phyloP scores from a whole-genome alignment of 495 filamentous ascomycete genomes.

The Talaromyces proteolyticus region DNA sequence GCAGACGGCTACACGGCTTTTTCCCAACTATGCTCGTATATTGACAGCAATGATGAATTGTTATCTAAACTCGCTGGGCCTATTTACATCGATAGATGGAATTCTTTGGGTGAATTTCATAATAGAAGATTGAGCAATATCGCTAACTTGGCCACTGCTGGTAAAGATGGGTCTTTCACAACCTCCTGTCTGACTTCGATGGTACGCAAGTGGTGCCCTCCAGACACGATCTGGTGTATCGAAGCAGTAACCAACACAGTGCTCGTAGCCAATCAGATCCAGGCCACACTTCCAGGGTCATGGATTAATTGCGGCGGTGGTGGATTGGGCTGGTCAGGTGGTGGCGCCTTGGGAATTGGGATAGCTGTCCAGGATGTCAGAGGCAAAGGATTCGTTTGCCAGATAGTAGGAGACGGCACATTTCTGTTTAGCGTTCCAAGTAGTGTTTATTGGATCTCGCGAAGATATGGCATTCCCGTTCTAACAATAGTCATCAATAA shows the following conservation, averaged over 20 bases:
- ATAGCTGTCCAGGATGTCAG: slow-evolving; percentile 44
- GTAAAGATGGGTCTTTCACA: slow-evolving; percentile 62
- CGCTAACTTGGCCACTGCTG: slow-evolving; percentile 45
- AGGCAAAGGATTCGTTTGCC: slow-evolving; percentile 79
- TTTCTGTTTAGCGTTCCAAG: slow-evolving; percentile 77
- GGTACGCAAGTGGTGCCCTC: slow-evolving; percentile 60
- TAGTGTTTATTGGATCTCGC: slow-evolving; percentile 87
- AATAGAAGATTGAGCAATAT: too few relatives aligned
- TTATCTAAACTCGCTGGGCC: too few relatives aligned
- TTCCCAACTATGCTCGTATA: slow-evolving; percentile 60
- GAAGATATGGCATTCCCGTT: slow-evolving; percentile 80
- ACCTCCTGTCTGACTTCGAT: slow-evolving; percentile 56
- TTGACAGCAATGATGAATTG: slow-evolving; percentile 35
- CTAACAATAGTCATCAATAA: slow-evolving; percentile 93
- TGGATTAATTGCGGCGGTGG: slow-evolving; percentile 95
- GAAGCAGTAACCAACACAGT: slow-evolving; percentile 85
- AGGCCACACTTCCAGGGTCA: slow-evolving; percentile 65
- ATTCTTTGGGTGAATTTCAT: too few relatives aligned
- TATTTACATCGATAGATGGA: too few relatives aligned
- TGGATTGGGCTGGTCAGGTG: slow-evolving; percentile 92
- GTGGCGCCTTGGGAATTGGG: slow-evolving; percentile 81
- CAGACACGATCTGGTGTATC: slow-evolving; percentile 75
- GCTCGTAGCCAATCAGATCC: slow-evolving; percentile 74
- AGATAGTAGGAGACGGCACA: slow-evolving; percentile 89
- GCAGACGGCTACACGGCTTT: slow-evolving; percentile 67